phyloP scores from a whole-genome alignment of 345 rosid species.

The Psidium friedrichsthalianum region DNA sequence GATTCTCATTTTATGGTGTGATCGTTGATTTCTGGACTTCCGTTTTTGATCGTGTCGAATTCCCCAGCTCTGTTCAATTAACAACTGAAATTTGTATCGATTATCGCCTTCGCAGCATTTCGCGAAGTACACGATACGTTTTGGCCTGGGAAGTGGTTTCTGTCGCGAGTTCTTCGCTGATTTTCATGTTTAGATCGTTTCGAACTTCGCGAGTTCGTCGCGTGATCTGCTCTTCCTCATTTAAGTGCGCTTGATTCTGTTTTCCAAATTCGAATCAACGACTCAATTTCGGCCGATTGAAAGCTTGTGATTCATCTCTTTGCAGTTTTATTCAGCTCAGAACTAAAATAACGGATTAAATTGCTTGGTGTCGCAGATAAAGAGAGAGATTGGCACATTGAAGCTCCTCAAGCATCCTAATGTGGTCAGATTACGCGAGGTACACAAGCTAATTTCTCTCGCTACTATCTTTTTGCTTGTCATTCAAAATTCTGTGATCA shows the following conservation, averaged over 20 bases:
- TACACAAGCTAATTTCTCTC: background rate
- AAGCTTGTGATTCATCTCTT: background rate
- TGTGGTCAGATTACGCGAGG: conserved; percentile 84
- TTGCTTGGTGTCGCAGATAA: conserved; percentile 37
- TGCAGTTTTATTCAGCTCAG: background rate
- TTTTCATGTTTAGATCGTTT: background rate
- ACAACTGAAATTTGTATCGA: background rate
- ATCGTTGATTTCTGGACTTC: background rate
- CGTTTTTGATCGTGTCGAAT: background rate
- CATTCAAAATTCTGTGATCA: background rate
- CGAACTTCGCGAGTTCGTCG: background rate
- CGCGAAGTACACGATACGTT: background rate
- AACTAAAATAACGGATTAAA: background rate
- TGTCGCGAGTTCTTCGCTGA: background rate
- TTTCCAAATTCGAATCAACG: background rate
- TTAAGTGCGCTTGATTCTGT: background rate
- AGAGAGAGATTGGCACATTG: conserved; percentile 78
- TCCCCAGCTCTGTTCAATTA: background rate
- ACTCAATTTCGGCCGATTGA: background rate
- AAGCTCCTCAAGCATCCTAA: conserved; percentile 88
- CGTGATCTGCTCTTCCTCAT: background rate
- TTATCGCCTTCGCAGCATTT: background rate
- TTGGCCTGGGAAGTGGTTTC: background rate
- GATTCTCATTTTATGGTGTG: background rate
- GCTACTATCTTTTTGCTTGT: background rate